Base-by-base conservation (phyloP, 2,329 filamentous ascomycete species). In the Penicillium brevicompactum region DNA sequence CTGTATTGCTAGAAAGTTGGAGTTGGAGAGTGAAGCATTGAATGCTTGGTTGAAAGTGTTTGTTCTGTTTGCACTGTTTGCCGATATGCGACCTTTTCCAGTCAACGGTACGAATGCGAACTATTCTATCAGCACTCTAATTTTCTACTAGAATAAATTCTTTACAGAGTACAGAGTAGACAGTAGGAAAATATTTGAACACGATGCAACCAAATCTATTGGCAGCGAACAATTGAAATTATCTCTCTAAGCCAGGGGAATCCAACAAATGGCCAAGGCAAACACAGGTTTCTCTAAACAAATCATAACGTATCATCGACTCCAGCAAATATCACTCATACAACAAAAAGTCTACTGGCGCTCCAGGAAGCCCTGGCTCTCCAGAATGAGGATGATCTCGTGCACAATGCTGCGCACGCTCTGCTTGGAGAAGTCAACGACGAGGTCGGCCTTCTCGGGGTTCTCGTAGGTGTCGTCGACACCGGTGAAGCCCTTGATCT, bases 401-500 rank as follows among this genome's bases (percentile, higher is more conserved):
- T 99, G 94, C 50, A 99, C 94, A 59, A 93, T 93, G 57, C 90
- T 94, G 70, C 94, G 85, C 46, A 97, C 92, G 63, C 86, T 90
- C 77, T 90, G 91, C 84, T 89, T 94, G 78, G 90, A 87, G 53
- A 88, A 75, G 75, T 97, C 89, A 38, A 97, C 93, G 5, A 86
- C 85, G 62, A 99, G 81, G 73, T 97, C 87, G 31, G 92, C 85
- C 78, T 93, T 92, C 64, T 78, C 69, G 9, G 94, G 94, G 21
- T 76, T 72, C 86, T 99, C 94, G 73, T 99, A 99, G 46, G 94
- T 92, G 80, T 97, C 93, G 73, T 97, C 93, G 54, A 99, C 92
- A 69, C 94, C 94, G 7, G 94, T 99, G 84, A 99, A 99, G 62
- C 92, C 92, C 86, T 92, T 94, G 78, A 99, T 95, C 80, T 96